Evolutionary conservation across 2,329 filamentous ascomycete genomes (phyloP), one percentile per base, ranked within the genome.

Genomic region (Dactylellina sp.): DNA sequence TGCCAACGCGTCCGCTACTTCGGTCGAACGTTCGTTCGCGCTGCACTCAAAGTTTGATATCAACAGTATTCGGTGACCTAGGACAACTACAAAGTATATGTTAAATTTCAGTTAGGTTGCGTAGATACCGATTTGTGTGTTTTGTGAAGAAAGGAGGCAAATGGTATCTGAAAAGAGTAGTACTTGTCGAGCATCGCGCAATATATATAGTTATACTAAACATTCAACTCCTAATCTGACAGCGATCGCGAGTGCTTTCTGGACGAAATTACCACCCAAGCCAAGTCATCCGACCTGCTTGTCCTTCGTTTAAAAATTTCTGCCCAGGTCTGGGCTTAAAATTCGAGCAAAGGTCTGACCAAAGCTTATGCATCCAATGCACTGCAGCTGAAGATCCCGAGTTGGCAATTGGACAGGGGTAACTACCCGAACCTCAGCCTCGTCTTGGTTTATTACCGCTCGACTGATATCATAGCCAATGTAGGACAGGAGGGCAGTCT

Each of bases 301-400:
- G 18, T 7, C 12, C 14, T 16, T 52, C 14, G 18, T 52, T 22
- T 24, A 20, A 7, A 14, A 32, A 20, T 52, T 20, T 52, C 49
- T 37, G 22, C 22, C n/a, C 25, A 18, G n/a, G 22, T 22, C 22
- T 35, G n/a, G 22, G 49, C n/a, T 28, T 12, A 20, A 20, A 20
- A 18, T 32, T 2, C 2, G 46, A 14, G 46, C 59, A 32, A 46
- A 46, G 28, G 50, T 57, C 53, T 52, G 62, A 52, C 62, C 24
- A 40, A 52, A 35, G 52, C 62, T 59, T 52, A 66, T 66, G 62
- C 62, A 66, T 24, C 46, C 52, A 7, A 50, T 39, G 40, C 50
- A 47, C 20, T 20, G 25, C 53, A 56, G 53, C 52, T 59, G 53
- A 59, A 50, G 49, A 57, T 59, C 62, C 25, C 44, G 14, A n/a